Base-by-base conservation (phyloP, 768 basidiomycete species). In the Suillus americanus region DNA sequence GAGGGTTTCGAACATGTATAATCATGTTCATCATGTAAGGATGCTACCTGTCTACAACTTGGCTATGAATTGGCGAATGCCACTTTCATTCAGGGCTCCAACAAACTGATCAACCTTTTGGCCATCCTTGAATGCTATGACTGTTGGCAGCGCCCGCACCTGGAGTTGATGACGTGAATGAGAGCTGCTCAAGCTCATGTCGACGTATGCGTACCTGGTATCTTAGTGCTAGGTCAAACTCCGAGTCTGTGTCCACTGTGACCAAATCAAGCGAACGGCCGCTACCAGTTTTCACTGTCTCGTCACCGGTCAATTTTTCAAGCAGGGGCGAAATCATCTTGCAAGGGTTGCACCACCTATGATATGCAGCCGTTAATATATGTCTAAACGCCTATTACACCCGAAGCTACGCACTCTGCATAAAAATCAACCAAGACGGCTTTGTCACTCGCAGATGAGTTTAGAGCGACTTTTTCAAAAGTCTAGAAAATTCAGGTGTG, bases 261-360 rank as follows among this genome's bases (percentile, higher is more conserved):
- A 94, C 83, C 66, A 94, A 81, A 75, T 94, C 91, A 6, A 92
- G 73, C 1, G 86, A 79, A 55, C 78, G 75, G 23, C 87, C 89
- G 5, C 82, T 82, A 13, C 83, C 85, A 4, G 88, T 73, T 64
- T 75, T 83, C 55, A 74, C 76, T 28, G 73, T 69, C 30, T 80
- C 69, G 64, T 86, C 82, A 20, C 69, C 70, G 13, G 88, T 82
- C n/a, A 90, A 69, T 63, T 81, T 83, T 69, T 90, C 80, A 28
- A 94, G 78, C 61, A 90, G 75, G 30, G 92, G 92, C 1, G 90
- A 87, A 46, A 94, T 82, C 72, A 81, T 76, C 68, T 83, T 88
- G 79, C 92, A 94, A 45, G 92, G 92, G 8, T 82, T 78, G 67
- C 92, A 94, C 92, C 92, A 94, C 65, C 92, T 93, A 63, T 38